These are phyloP conservation scores for Zoysia pacifica DNA, from an alignment of 176 grass and related monocot species.

Conservation along the genomic window DNA sequence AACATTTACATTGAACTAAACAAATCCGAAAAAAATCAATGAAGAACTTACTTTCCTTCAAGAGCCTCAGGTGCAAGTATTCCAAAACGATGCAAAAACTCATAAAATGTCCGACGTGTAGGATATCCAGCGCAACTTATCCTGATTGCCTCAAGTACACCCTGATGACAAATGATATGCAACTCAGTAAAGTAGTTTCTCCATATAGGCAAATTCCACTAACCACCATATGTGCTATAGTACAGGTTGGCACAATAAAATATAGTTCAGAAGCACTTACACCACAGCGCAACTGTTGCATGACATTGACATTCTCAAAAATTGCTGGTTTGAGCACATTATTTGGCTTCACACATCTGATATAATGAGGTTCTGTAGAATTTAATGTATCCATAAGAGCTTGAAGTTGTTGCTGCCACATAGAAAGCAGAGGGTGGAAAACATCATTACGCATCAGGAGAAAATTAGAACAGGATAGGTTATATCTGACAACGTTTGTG, in stretches of 20 bases:
- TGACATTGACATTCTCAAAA: slow-evolving; percentile 98
- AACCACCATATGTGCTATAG: not conserved
- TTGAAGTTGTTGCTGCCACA: slow-evolving; percentile 88
- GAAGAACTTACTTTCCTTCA: slow-evolving; percentile 79
- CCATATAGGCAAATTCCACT: slow-evolving; percentile 20
- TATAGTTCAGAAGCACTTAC: slow-evolving; percentile 66
- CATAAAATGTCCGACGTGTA: slow-evolving; percentile 96
- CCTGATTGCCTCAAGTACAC: slow-evolving; percentile 99
- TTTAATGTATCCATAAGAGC: slow-evolving; percentile 96
- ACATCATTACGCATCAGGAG: slow-evolving; percentile 2
- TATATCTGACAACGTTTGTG: slow-evolving; percentile 13
- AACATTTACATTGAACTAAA: slow-evolving; percentile 16
- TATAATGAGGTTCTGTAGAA: slow-evolving; percentile 97
- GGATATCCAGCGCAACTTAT: slow-evolving; percentile 99
- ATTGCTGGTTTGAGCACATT: slow-evolving; percentile 93
- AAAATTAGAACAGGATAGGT: slow-evolving; percentile 18
- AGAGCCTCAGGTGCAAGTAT: slow-evolving; percentile 88
- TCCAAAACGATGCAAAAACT: slow-evolving; percentile 96
- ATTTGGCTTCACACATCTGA: slow-evolving; percentile 99
- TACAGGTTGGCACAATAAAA: slow-evolving; percentile 18
- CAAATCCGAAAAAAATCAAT: slow-evolving; percentile 18
- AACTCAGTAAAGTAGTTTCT: slow-evolving; percentile 29
- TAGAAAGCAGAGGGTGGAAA: slow-evolving; percentile 34
- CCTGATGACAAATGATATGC: slow-evolving; percentile 52
- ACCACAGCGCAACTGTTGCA: slow-evolving; percentile 98